A percentile compares a stretch with the other conserved stretches of the same genome.
Conservation (phyloP, 352 stramenopile species). For the Globisporangium abappressorium region DNA sequence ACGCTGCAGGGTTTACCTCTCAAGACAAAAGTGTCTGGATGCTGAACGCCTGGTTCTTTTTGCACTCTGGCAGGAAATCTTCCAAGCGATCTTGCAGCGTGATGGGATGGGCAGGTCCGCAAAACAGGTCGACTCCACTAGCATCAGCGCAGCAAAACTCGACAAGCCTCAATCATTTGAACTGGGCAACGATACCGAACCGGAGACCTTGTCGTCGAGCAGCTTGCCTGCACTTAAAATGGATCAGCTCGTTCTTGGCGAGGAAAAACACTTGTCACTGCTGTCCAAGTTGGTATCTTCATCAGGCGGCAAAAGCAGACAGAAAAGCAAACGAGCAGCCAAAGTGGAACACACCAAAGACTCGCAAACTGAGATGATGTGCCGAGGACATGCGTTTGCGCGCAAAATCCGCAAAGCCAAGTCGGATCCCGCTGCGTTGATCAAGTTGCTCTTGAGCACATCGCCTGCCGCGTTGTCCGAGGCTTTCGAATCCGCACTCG, state of each 20-base stretch:
- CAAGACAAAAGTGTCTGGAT: not conserved
- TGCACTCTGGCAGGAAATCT: conserved; percentile 15
- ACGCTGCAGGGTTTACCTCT: not conserved
- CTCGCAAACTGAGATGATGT: conserved; percentile 1
- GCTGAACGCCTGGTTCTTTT: not conserved
- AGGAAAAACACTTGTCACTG: not conserved
- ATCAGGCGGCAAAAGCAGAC: not conserved
- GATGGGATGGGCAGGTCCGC: not conserved
- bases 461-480: not conserved
- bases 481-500: conserved; percentile 11
- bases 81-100: conserved; percentile 17
- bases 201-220: not conserved
- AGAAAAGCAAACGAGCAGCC: not conserved
- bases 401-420: conserved; percentile 8
- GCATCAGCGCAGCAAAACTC: not conserved
- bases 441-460: conserved; percentile 10
- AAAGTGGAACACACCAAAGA: conserved; percentile 1
- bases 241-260: not conserved
- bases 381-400: conserved; percentile 10
- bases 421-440: not conserved
- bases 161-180: not conserved
- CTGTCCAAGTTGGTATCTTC: not conserved
- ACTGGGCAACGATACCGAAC: not conserved
- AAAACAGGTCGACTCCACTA: not conserved
- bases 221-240: not conserved